Evolutionary conservation across 805 yeast species (phyloP).

Genomic region (Monosporozyma aerobia): DNA sequence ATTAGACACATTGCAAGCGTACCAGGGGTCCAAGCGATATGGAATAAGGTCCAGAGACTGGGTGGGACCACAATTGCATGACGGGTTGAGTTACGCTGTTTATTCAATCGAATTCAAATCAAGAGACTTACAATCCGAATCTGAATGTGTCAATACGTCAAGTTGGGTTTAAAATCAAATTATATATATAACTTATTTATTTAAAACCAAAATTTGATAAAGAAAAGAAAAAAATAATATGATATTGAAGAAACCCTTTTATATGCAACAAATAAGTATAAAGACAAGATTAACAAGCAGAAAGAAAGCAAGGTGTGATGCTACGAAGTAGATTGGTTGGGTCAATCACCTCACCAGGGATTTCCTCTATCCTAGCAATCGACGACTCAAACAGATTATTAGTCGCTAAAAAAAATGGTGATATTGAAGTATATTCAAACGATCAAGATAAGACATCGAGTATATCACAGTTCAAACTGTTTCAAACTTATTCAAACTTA

Average conservation of each 20-base stretch:
- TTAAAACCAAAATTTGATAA: no score
- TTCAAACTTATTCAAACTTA: slow-evolving; percentile 23
- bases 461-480: slow-evolving; percentile 10
- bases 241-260: not conserved
- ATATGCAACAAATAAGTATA: not conserved
- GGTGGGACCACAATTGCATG: slow-evolving; percentile 47
- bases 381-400: slow-evolving; percentile 21
- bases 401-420: slow-evolving; percentile 21
- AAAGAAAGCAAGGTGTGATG: not conserved
- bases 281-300: not conserved
- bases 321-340: slow-evolving; percentile 11
- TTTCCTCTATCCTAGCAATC: slow-evolving; percentile 19
- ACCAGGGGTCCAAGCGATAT: slow-evolving; percentile 56
- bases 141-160: slow-evolving; percentile 2
- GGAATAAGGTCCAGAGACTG: slow-evolving; percentile 72
- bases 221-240: no score
- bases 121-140: slow-evolving; percentile 6
- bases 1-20: slow-evolving; percentile 58
- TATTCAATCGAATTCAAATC: slow-evolving; percentile 31
- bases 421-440: slow-evolving; percentile 23
- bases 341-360: slow-evolving; percentile 14
- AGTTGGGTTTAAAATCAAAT: not conserved
- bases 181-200: no score
- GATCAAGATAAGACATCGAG: slow-evolving; percentile 8
- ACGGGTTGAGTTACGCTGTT: slow-evolving; percentile 68